Base-by-base conservation (phyloP, 1,284 basidiomycete species). In the Cerioporus squamosus region DNA sequence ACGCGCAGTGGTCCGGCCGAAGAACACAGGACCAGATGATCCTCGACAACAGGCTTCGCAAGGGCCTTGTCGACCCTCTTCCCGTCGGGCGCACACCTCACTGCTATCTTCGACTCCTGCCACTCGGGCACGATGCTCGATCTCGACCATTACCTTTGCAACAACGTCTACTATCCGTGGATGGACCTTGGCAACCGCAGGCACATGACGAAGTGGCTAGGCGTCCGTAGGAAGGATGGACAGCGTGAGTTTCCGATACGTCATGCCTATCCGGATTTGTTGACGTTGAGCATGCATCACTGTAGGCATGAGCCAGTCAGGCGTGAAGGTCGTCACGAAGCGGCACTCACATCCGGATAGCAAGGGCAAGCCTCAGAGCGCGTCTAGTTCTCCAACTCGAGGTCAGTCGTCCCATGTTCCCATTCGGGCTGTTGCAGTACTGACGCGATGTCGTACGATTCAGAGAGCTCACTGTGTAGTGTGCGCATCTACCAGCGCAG, bases 91-190 rank as follows among this genome's bases (percentile, higher is more conserved):
- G 72, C 73, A 39, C 71, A 72, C 36, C 69, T 81, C 15, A 73
- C 79, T 12, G 79, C 80, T 4, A 72, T 83, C n/a, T 76, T 82
- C 49, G 80, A 82, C 63, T 77, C 79, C 0, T 81, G 79, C 53
- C 77, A 80, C 57, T 80, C 79, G 1, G 80, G 75, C 0, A 79
- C 79, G 0, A 52, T 82, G 38, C 70, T 82, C 4, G 79, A 81
- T 55, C 70, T 81, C 2, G 71, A 75, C 1, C 80, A 82, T 58
- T 74, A 75, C 55, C 71, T 75, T 0, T 82, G 80, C 58, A 82
- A 82, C 60, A 66, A 73, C 3, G 74, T 80, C 14, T 81, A 77
- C 55, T 74, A 79, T 3, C 80, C 80, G 0, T 81, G 79, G 78
- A 61, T 74, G 5, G 78, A 74, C 33, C 78, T 78, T 60, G 79